phyloP scores from a whole-genome alignment of 129 eudicot genomes.

The Tagetes erecta region DNA sequence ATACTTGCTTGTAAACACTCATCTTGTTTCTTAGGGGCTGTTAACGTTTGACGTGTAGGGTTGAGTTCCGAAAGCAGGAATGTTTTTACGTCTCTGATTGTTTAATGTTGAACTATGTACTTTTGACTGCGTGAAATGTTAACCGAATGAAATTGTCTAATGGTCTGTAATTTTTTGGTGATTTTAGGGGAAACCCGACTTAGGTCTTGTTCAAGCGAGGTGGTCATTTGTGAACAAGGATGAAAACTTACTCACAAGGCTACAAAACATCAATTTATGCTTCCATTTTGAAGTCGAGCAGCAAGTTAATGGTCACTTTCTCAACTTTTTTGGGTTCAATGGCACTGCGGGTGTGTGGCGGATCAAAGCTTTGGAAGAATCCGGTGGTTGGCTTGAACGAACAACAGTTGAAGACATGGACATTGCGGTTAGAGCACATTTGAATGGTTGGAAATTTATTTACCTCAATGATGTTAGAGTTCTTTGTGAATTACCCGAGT shows the following conservation, averaged over 20 bases:
- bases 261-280: slow-evolving; percentile 87
- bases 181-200: slow-evolving; percentile 71
- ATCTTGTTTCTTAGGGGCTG: neutral
- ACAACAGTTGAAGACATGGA: slow-evolving; percentile 88
- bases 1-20: neutral
- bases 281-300: slow-evolving; percentile 98
- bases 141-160: neutral
- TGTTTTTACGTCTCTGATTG: neutral
- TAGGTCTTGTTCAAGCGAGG: slow-evolving; percentile 89
- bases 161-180: slow-evolving; percentile 10
- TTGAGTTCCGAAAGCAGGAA: neutral
- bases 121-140: neutral
- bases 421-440: slow-evolving; percentile 71
- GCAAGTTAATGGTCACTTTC: slow-evolving; percentile 81
- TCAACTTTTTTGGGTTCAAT: slow-evolving; percentile 86
- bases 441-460: slow-evolving; percentile 74
- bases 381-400: slow-evolving; percentile 97
- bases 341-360: slow-evolving; percentile 99
- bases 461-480: slow-evolving; percentile 66
- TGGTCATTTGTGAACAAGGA: slow-evolving; percentile 95
- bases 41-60: neutral
- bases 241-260: slow-evolving; percentile 85
- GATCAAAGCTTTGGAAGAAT: slow-evolving; percentile 87
- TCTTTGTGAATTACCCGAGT: slow-evolving; percentile 69
- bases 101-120: neutral